Base-by-base conservation (phyloP, 345 rosid species). In the Boechera divaricarpa region DNA sequence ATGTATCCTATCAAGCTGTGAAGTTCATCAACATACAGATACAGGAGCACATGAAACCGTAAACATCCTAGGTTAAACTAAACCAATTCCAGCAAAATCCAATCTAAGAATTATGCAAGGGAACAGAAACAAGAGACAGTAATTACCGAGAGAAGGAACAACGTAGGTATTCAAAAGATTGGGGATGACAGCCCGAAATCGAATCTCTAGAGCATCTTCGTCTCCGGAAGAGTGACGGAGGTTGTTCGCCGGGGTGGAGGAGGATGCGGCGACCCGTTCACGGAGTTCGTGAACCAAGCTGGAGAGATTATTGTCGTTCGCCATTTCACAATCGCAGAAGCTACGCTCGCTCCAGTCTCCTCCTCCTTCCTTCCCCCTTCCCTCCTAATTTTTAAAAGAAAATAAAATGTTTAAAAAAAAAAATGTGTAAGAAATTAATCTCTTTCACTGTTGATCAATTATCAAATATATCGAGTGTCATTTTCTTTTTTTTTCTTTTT, bases 261-360 rank as follows among this genome's bases (percentile, higher is more conserved):
- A 81, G 7, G 92, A 66, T 7, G 96, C 90, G 15, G 89, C 98
- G 41, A 89, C 84, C 38, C 89, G 92, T 53, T 90, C 97, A 6
- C 96, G 96, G 57, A 90, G 97, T 73, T 92, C 91, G 86, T 78
- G 97, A 49, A 92, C 87, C 58, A 92, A 82, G 86, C 98, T 90
- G 38, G 92, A 86, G 2, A 90, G 84, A 62, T 69, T 87, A 65
- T 55, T 79, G 64, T 60, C 78, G 79, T 56, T 81, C 42, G 83
- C 38, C 68, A 72, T 80, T 60, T 26, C 73, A n/a, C 41, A 56
- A 2, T 42, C 51, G 21, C 69, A 42, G 65, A 54, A 15, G 55
- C 80, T 69, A n/a, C 56, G 68, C 44, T 69, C 49, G n/a, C 67
- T 24, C 52, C 67, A 42, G 7, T 66, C 56, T 57, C 54, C 61